Evolutionary conservation across 192 early-diverging fungal species (phyloP), one percentile per base, ranked within the genome.

Genomic region (Podila epigama): DNA sequence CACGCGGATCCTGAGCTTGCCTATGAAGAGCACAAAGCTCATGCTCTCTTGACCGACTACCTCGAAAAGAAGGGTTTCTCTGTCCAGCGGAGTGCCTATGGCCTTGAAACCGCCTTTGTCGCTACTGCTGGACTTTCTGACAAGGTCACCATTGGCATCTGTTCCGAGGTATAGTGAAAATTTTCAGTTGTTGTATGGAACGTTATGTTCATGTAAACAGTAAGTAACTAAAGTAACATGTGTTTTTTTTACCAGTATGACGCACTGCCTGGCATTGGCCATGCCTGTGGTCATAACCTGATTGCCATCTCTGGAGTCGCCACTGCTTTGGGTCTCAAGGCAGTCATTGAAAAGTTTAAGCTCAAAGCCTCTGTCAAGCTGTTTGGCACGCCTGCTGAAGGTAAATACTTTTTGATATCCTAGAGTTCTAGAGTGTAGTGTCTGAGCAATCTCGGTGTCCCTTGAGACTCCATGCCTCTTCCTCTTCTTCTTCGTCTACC

Each of bases 341-440:
- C 66, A 5, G 64, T 58, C 22, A 77, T 90, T 51, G 61, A 81
- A 36, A 59, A 55, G 31, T 85, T 81, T 57, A 34, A 60, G 32
- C 57, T 91, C 36, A 59, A 72, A 2, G 92, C 87, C 27, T 80
- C 83, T 13, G 86, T 94, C 42, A 87, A 85, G 56, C 62, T 95
- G 44, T 93, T 89, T 79, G 94, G 93, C 33, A 93, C 92, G 10
- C 93, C 94, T 9, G 92, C 89, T 11, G 92, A 94, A 78, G 85
- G 83, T 33, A 68, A 65, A 8, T 60, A 65, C 63, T 58, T 33
- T 7, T 27, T 51, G 20, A 2, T 44, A 42, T 20, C 5, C 42
- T 18, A 15, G 20, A 50, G 22, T 54, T 41, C 54, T 42, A 32
- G 42, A 25, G n/a, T n/a, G n/a, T n/a, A n/a, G n/a, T n/a, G n/a